These are phyloP conservation scores for Rutstroemia sp. DNA, from an alignment of 2,329 filamentous ascomycete species.

Conservation along the genomic window DNA sequence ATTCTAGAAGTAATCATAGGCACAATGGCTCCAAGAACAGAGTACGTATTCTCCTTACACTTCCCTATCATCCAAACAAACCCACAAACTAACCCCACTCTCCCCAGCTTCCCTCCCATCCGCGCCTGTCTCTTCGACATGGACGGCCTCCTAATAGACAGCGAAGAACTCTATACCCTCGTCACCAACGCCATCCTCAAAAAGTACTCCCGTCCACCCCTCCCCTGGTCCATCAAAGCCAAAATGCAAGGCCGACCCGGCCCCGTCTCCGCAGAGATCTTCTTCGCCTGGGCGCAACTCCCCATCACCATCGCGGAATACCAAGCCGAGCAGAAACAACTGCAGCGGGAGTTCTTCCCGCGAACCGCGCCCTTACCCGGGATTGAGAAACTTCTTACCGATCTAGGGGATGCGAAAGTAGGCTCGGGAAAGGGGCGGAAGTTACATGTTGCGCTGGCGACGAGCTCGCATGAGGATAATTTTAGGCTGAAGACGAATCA, in stretches of 20 bases:
- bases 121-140: slow-evolving; percentile 96
- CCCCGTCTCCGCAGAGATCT: slow-evolving; percentile 46
- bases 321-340: slow-evolving; percentile 44
- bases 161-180: slow-evolving; percentile 83
- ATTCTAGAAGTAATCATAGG: background rate
- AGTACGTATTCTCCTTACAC: slow-evolving; percentile 11
- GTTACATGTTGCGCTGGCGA: slow-evolving; percentile 72
- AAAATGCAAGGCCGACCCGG: slow-evolving; percentile 46
- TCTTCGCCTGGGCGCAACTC: slow-evolving; percentile 77
- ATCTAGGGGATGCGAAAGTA: slow-evolving; percentile 35
- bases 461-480: slow-evolving; percentile 50
- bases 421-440: slow-evolving; percentile 31
- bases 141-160: slow-evolving; percentile 93
- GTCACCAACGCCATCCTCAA: slow-evolving; percentile 77
- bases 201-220: slow-evolving; percentile 61
- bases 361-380: slow-evolving; percentile 71
- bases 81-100: background rate
- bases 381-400: slow-evolving; percentile 58
- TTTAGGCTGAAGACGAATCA: slow-evolving; percentile 36
- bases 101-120: slow-evolving; percentile 64
- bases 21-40: slow-evolving; percentile 15
- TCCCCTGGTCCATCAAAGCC: slow-evolving; percentile 95
- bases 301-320: slow-evolving; percentile 69
- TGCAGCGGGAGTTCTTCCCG: slow-evolving; percentile 70
- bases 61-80: background rate